Base-by-base conservation (phyloP, 176 grass and related monocot genomes). In the Thinopyrum elongatum region DNA sequence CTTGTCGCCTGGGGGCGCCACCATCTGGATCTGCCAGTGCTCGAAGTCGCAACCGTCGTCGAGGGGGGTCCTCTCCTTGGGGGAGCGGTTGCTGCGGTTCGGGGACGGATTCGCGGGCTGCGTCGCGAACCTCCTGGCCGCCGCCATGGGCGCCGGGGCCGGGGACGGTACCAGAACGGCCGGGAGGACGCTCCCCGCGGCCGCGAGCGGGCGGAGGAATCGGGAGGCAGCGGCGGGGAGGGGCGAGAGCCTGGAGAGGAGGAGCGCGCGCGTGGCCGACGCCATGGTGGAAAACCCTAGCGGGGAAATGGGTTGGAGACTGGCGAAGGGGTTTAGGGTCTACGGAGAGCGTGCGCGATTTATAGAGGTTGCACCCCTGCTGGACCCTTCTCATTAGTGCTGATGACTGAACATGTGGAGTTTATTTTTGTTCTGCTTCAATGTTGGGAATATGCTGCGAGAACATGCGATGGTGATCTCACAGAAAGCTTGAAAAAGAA, bases 21-120 rank as follows among this genome's bases (percentile, higher is more conserved):
- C 91, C 91, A 98, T 69, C 67, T 95, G 89, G 62, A 98, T 67
- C 11, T 95, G 89, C 93, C 93, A 98, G 62, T 98, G 95, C 86
- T 98, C 86, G 72, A 98, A 98, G 84, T 98, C 93, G 51, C 93
- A 98, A 0, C 91, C 95, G 16, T 16, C 46, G 46, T 95, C 93
- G 23, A 93, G 85, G 44, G 93, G 83, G 53, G 95, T 93, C 4
- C 91, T 93, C 85, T 98, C 91, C 55, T 93, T 93, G 58, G 95
- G 91, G 1, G 95, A 93, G 6, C 89, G 85, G 64, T 87, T 98
- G 87, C 77, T 95, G 87, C 81, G 93, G 86, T 90, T 94, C 5
- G 89, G 89, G 16, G 81, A 93, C 51, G 90, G 93, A 25, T 84
- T 93, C 0, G 90, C 86, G 17, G 89, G 84, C 69, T 83, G 90